Base-by-base conservation (phyloP, 768 basidiomycete species). In the Daedalea quercina region DNA sequence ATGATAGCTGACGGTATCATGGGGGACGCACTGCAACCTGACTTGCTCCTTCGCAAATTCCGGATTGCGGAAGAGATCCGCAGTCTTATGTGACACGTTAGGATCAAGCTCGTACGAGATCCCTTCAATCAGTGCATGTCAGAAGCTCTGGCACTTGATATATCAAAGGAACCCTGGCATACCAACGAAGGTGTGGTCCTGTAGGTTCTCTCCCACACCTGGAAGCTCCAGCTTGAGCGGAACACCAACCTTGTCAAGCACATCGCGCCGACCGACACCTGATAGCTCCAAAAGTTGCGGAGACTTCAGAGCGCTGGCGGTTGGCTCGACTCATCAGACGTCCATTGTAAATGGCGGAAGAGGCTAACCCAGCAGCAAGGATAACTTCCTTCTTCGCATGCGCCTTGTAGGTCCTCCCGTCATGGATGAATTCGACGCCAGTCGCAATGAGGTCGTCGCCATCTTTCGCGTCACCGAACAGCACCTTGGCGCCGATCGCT, bases 241-340 rank as follows among this genome's bases (percentile, higher is more conserved):
- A 47, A 80, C 69, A 9, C 66, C 68, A 37, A 74, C 58, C 4
- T 43, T 55, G 13, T 65, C 58, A 22, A 75, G 65, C 28, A 70
- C 52, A 7, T 59, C 61, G 22, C 57, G 55, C 42, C 73, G 64
- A 34, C 78, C 79, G 47, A 80, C 73, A 25, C 79, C 79, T 9
- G 72, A 74, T 1, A 77, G 66, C 62, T 79, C 73, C 7, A 80
- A 70, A 11, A 80, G 58, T 54, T 77, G 75, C 9, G 77, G 71
- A 2, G 72, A 69, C 54, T 74, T 71, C 33, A 78, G 59, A 0
- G 76, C 63, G 12, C 20, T 26, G 44, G 23, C 22, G 23, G 44
- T 37, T 15, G n/a, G 45, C 12, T 31, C 24, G 15, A 31, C 17
- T 15, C 45, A 8, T 28, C 23, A 47, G 19, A 44, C 9, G n/a